Conservation (phyloP, 805 yeast species). For the Barnettozyma sucrosica region DNA sequence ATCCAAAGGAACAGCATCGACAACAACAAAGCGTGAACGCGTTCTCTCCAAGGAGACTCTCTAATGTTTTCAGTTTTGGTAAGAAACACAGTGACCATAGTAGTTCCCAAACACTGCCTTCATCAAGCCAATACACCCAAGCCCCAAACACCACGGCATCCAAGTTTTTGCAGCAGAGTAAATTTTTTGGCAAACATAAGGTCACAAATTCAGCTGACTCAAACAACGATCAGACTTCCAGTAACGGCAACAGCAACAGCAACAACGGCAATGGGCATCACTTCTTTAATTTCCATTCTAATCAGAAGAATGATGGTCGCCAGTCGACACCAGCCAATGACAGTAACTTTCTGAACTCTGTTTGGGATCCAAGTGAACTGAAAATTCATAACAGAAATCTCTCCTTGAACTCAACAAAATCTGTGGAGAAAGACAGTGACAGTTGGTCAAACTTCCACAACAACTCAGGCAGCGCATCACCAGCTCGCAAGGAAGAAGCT, state of each 20-base stretch:
- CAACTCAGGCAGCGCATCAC: not conserved
- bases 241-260: not conserved
- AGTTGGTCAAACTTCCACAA: constrained; percentile 19
- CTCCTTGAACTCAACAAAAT: constrained; percentile 12
- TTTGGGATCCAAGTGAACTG: constrained; percentile 7
- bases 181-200: constrained; percentile 19
- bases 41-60: constrained; percentile 29
- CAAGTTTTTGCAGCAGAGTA: constrained; percentile 17
- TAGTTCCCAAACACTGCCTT: not conserved
- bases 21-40: constrained; percentile 9
- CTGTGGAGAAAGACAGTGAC: constrained; percentile 14
- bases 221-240: not conserved
- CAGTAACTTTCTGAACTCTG: constrained; percentile 6
- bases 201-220: constrained; percentile 8
- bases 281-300: constrained; percentile 2
- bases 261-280: not conserved
- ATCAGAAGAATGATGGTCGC: not conserved
- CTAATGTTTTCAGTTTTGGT: constrained; percentile 27
- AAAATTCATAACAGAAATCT: constrained; percentile 12
- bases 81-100: constrained; percentile 9
- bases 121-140: not conserved
- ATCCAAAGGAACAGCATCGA: not conserved
- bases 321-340: not conserved
- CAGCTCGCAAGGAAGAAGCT: not conserved
- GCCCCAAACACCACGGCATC: constrained; percentile 1